Percentiles rank a stretch among this genome's conserved stretches.
Conservation (phyloP, 1,139 yeast species). For the Lodderomyces parapsilosis region DNA sequence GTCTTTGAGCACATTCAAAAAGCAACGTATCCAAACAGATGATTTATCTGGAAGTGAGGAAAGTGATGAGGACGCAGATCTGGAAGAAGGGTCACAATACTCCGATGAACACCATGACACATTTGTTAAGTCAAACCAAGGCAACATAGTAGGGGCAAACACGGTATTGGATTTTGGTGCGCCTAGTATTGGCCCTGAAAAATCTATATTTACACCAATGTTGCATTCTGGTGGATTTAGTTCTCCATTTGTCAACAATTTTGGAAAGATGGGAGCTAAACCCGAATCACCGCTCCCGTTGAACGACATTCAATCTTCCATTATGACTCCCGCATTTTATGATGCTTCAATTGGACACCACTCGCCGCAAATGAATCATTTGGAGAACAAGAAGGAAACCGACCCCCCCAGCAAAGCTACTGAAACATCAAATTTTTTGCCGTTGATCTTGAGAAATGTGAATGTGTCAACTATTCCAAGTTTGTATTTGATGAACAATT, state of each 20-base stretch:
- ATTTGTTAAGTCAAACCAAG: conserved; percentile 21
- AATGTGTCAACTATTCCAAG: conserved; percentile 61
- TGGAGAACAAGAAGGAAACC: conserved; percentile 3
- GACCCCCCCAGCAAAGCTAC: conserved; percentile 17
- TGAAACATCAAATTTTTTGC: conserved; percentile 55
- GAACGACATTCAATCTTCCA: conserved; percentile 15
- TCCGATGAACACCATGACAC: conserved; percentile 18
- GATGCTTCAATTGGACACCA: conserved; percentile 14
- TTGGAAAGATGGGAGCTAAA: conserved; percentile 15
- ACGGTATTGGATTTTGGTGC: background rate
- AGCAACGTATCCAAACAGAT: background rate
- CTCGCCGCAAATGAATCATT: conserved; percentile 9
- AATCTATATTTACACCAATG: background rate
- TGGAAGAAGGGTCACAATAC: conserved; percentile 22
- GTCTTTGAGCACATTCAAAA: background rate
- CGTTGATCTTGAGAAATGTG: conserved; percentile 61
- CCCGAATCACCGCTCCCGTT: conserved; percentile 31
- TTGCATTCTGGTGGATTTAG: conserved; percentile 15
- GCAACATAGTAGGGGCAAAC: conserved; percentile 15
- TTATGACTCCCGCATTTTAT: conserved; percentile 23
- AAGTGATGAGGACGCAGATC: conserved; percentile 22
- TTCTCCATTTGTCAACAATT: conserved; percentile 23
- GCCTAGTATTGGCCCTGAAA: background rate
- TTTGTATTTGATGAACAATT: conserved; percentile 39
- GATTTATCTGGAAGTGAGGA: conserved; percentile 27